Conservation (phyloP, 2,329 filamentous ascomycete species). For the Onygenales sp. region DNA sequence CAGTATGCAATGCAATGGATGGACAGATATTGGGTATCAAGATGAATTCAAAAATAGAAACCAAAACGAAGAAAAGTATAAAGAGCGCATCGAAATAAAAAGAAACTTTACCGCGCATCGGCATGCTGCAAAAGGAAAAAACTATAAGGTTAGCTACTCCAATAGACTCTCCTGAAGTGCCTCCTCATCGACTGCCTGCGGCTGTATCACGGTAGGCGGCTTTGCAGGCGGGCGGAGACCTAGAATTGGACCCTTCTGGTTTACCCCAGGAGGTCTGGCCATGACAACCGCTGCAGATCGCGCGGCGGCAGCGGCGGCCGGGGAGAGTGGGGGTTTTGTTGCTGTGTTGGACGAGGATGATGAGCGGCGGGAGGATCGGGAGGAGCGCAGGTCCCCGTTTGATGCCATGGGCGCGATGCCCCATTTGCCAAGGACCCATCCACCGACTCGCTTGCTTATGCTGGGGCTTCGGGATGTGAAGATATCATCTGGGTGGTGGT, state of each 20-base stretch:
- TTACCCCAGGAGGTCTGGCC: constrained; percentile 59
- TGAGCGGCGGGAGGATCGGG: constrained; percentile 2
- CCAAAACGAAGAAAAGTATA: background rate
- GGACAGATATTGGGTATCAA: background rate
- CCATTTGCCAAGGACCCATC: constrained; percentile 58
- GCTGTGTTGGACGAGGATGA: constrained; percentile 1
- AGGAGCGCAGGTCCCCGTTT: constrained; percentile 2
- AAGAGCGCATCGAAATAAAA: background rate
- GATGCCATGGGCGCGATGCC: constrained; percentile 39
- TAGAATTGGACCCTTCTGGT: constrained; percentile 64
- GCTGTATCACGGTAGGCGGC: constrained; percentile 47
- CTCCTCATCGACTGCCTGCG: constrained; percentile 50
- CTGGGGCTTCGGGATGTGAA: constrained; percentile 10
- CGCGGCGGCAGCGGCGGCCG: constrained; percentile 26
- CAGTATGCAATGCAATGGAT: background rate
- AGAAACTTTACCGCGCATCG: background rate
- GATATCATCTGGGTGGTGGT: background rate
- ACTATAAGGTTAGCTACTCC: constrained; percentile 22
- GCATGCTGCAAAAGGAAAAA: background rate
- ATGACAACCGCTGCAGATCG: constrained; percentile 19
- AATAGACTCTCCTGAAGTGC: constrained; percentile 52
- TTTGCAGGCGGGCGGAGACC: constrained; percentile 55
- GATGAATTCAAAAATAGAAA: background rate
- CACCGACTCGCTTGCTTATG: constrained; percentile 47
- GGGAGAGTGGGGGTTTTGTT: background rate